Evolutionary conservation across 78 protist species (phyloP), one percentile per base, ranked within the genome.

Genomic region (Capsaspora owczarzaki): DNA sequence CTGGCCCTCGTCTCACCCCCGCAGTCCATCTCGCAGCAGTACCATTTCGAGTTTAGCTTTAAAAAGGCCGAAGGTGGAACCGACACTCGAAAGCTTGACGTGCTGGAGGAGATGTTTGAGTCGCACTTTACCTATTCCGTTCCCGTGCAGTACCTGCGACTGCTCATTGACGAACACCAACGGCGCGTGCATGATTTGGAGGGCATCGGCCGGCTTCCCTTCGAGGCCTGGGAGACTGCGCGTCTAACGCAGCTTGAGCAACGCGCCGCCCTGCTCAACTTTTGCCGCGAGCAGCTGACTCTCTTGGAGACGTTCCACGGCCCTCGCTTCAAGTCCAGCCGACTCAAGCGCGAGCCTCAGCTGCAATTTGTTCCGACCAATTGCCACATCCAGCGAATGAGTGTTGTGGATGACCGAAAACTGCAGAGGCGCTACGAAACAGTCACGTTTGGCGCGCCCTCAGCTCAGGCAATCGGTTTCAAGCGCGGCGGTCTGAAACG

Each of bases 401-500:
- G 46, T 0, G 74, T 68, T n/a, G n/a, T n/a, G n/a, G 38, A 16
- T n/a, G n/a, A 61, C 41, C 33, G 70, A 61, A 14, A 33, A 61
- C 16, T 33, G 70, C 41, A 14, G 10, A 14, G 33, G 70, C 23
- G 38, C 14, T 69, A 69, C 47, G 75, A 69, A 22, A 41, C 75
- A 33, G 31, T 69, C 20, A 71, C 77, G 42, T 27, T 71, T 23
- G 77, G 77, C 38, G 51, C 60, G 60, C 37, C 37, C 16, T 51
- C 77, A 0, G 77, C 77, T 16, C 77, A 71, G 60, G n/a, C 23
- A 37, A 1, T n/a, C 37, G 51, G 56, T 0, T 71, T 71, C 56
- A 71, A 71, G 56, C 41, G 6, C 23, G 77, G 77, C 0, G 77
- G 77, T 37, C 51, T 71, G 75, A 14, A 41, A 19, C 75, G 75